These are phyloP conservation scores for Fagus crenata DNA, from an alignment of 306 rosid genomes.

Conservation along the genomic window DNA sequence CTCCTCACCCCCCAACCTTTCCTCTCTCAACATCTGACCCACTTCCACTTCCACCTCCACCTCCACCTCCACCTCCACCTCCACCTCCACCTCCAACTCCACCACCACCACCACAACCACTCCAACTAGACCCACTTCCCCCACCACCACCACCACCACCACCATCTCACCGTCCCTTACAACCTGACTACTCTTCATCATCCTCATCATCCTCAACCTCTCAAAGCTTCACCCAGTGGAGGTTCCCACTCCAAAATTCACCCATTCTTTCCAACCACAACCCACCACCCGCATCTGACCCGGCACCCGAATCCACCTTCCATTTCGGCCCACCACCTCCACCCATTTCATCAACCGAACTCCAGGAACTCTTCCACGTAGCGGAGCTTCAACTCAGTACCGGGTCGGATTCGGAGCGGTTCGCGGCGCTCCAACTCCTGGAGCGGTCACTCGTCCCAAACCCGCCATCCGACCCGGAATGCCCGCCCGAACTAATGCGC, in stretches of 20 bases:
- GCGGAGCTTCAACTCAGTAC: constrained; percentile 68
- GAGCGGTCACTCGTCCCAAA: constrained; percentile 80
- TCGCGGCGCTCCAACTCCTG: constrained; percentile 64
- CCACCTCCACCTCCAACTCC: constrained; percentile 32
- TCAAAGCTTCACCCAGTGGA: constrained; percentile 96
- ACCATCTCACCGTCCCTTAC: constrained; percentile 17
- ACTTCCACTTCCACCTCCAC: constrained; percentile 30
- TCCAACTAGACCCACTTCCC: constrained; percentile 6
- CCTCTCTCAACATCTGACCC: constrained; percentile 38
- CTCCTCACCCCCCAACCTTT: constrained; percentile 48
- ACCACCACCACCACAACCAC: constrained; percentile 11
- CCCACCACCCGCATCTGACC: constrained; percentile 24
- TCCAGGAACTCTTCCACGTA: constrained; percentile 70
- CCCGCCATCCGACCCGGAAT: constrained; percentile 71
- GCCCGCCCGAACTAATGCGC: constrained; percentile 71
- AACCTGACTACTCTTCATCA: constrained; percentile 51
- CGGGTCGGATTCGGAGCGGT: constrained; percentile 51
- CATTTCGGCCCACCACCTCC: constrained; percentile 23
- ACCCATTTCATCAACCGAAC: constrained; percentile 41
- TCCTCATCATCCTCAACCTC: constrained; percentile 74
- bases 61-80: constrained; percentile 5
- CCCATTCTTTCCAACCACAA: constrained; percentile 20
- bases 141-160: constrained; percentile 7
- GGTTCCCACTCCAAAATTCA: constrained; percentile 61
- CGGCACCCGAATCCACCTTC: constrained; percentile 15